Evolutionary conservation across 2,329 filamentous ascomycete genomes (phyloP), one percentile per base, ranked within the genome.

Genomic region (Ophiocordyceps camponoti-rufipedis): DNA sequence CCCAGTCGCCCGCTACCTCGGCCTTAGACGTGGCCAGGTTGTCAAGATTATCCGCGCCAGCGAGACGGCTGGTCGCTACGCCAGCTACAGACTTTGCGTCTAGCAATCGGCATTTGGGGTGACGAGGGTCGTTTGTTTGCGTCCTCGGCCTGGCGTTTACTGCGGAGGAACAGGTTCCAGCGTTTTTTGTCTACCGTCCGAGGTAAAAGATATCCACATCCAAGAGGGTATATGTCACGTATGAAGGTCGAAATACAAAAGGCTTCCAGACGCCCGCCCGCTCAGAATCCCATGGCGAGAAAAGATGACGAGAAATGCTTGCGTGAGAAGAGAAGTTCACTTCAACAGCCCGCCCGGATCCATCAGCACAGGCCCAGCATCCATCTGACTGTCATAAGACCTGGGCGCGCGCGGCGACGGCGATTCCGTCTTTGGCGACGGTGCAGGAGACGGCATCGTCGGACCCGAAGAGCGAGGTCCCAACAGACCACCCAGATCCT

Each of bases 11-110:
- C 80, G 83, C 56, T 98, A 96, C 62, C 69, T 95, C 46, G 91
- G 91, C 12, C 69, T 98, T 60, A 82, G 84, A 69, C 75, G 88
- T 59, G 87, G 88, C 4, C 85, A 95, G 65, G 88, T 98, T 3
- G 91, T 98, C 57, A 98, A 98, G 76, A 98, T 98, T 56, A 95
- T 98, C 56, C 74, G 91, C 52, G 88, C 82, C 62, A 88, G 82
- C 58, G 91, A 96, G 71, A 98, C 91, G 46, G 91, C 91, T 13
- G 91, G 91, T 49, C 75, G 91, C 45, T 98, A 98, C 66, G 91
- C 91, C 43, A 94, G 86, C 75, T 98, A 98, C 66, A 72, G 89
- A 55, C 58, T 80, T 46, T 80, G 75, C 53, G 76, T 80, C 53
- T 81, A 35, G 12, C 6, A 6, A 3, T 35, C 5, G 5, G 23